Conservation (phyloP, 805 yeast species). For the Blastobotrys peoriensis region DNA sequence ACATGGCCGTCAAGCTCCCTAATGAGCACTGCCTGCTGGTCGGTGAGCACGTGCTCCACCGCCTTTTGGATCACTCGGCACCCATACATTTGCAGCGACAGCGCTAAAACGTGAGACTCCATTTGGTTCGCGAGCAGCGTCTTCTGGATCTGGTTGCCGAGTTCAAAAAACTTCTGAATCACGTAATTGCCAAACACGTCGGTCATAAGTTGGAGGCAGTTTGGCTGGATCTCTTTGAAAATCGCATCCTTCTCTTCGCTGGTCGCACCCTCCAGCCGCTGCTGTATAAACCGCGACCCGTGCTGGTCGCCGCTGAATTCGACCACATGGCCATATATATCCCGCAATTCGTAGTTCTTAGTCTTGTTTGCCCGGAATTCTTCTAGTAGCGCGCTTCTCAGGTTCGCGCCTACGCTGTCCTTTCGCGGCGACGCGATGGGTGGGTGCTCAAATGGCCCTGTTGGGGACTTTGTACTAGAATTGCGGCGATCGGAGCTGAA, state of each 20-base stretch:
- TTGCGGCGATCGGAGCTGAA: background rate
- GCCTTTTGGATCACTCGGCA: constrained; percentile 97
- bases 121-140: constrained; percentile 60
- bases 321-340: constrained; percentile 77
- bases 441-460: background rate
- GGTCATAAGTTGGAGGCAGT: constrained; percentile 74
- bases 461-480: background rate
- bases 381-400: constrained; percentile 57
- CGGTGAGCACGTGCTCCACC: constrained; percentile 59
- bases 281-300: constrained; percentile 95
- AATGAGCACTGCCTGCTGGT: constrained; percentile 62
- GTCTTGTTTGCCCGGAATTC: constrained; percentile 68
- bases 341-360: constrained; percentile 59
- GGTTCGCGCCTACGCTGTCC: background rate
- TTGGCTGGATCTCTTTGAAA: constrained; percentile 75
- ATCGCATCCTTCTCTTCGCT: constrained; percentile 72
- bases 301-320: constrained; percentile 95
- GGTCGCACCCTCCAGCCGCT: constrained; percentile 59
- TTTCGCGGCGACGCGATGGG: background rate
- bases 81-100: constrained; percentile 94
- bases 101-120: constrained; percentile 64
- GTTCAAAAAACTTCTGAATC: constrained; percentile 88
- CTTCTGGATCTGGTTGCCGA: constrained; percentile 65
- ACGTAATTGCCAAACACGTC: constrained; percentile 98
- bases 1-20: constrained; percentile 62